A percentile compares a stretch with the other conserved stretches of the same genome.
These are phyloP conservation scores for Naegleria fowleri DNA, from an alignment of 208 protist species.

Conservation along the genomic window DNA sequence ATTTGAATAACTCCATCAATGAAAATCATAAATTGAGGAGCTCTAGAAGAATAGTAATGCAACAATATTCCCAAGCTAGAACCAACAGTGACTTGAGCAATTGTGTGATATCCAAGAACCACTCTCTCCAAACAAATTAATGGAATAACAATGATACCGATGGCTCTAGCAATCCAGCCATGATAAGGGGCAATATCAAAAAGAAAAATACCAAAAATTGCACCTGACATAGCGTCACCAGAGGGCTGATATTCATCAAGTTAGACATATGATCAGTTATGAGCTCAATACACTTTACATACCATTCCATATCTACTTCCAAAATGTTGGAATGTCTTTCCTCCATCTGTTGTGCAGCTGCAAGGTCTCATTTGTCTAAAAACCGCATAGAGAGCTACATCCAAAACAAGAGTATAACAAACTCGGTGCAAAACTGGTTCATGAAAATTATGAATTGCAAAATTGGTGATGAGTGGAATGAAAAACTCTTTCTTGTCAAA, in stretches of 20 bases:
- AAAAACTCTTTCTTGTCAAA: neutral
- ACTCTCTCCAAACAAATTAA: constrained; percentile 19
- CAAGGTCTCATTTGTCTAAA: constrained; percentile 30
- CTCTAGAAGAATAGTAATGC: constrained; percentile 1
- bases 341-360: neutral
- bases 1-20: constrained; percentile 22
- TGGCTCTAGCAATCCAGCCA: neutral
- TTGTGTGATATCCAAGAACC: constrained; percentile 23
- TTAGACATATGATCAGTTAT: no score
- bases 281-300: no score
- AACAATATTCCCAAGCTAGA: neutral
- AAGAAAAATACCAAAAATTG: neutral
- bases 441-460: neutral
- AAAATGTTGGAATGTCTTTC: constrained; percentile 1
- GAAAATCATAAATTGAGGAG: constrained; percentile 1
- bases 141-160: neutral
- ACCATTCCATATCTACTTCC: neutral
- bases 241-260: neutral
- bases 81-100: constrained; percentile 30
- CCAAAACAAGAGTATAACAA: constrained; percentile 27
- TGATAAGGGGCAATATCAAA: constrained; percentile 23
- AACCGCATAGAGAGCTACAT: constrained; percentile 26
- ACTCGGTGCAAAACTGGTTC: constrained; percentile 13
- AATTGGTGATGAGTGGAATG: neutral
- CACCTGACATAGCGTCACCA: constrained; percentile 24